A percentile compares a stretch with the other conserved stretches of the same genome.
Conservation (phyloP, 257 asterid species). For the Gentiana straminea region DNA sequence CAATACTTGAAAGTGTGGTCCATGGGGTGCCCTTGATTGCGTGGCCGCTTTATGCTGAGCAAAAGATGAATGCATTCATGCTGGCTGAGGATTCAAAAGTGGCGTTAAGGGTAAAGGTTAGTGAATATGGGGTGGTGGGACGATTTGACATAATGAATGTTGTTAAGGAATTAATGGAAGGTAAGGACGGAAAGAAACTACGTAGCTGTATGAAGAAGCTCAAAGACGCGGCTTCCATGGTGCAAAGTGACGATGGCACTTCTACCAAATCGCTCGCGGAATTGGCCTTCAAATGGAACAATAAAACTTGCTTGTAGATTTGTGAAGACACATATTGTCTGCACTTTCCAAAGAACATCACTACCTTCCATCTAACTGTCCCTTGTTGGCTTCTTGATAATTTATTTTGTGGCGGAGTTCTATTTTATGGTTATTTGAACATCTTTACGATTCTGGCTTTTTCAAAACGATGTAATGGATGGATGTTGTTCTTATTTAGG, state of each 20-base stretch:
- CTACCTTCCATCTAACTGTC: no score
- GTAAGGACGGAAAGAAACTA: constrained; percentile 12
- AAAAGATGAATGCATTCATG: constrained; percentile 12
- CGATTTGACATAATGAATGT: constrained; percentile 21
- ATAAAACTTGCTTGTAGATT: neutral
- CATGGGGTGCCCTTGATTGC: constrained; percentile 29
- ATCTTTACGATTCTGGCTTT: no score
- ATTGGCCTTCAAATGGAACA: constrained; percentile 8
- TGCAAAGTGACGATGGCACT: constrained; percentile 7
- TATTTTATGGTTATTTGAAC: no score
- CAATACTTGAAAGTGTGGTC: constrained; percentile 27
- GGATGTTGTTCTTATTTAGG: no score
- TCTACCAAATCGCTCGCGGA: constrained; percentile 18
- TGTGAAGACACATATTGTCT: no score
- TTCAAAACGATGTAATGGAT: no score
- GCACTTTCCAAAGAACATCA: no score
- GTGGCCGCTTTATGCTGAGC: constrained; percentile 25
- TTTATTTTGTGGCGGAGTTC: no score
- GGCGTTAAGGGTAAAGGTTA: constrained; percentile 3
- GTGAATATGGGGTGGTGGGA: constrained; percentile 31
- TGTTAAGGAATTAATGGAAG: constrained; percentile 18
- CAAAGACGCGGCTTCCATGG: constrained; percentile 23
- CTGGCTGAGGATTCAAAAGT: constrained; percentile 20
- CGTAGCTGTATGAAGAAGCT: constrained; percentile 3
- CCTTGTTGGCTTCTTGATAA: no score